These are phyloP conservation scores for Clavaria fumosa DNA, from an alignment of 768 basidiomycete species.

Conservation along the genomic window DNA sequence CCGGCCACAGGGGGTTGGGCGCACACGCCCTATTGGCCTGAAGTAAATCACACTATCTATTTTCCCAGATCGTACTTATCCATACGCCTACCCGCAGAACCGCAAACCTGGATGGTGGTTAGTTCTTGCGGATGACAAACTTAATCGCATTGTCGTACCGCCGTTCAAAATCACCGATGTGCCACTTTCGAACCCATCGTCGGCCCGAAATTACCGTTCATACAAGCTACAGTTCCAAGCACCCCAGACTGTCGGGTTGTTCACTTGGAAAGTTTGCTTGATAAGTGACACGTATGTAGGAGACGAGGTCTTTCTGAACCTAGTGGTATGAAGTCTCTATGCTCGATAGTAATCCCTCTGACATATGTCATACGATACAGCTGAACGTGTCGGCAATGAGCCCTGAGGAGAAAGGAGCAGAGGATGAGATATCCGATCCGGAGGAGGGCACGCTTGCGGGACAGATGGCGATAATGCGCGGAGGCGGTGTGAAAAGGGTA, in stretches of 20 bases:
- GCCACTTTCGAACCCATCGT: constrained; percentile 38
- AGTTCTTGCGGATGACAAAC: constrained; percentile 76
- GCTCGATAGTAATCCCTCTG: constrained; percentile 3
- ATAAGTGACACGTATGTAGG: constrained; percentile 84
- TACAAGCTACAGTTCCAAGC: constrained; percentile 95
- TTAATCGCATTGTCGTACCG: constrained; percentile 73
- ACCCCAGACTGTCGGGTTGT: constrained; percentile 66
- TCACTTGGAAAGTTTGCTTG: constrained; percentile 79
- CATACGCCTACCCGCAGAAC: constrained; percentile 28
- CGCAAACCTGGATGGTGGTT: constrained; percentile 92
- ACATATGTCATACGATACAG: constrained; percentile 23
- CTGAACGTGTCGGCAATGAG: constrained; percentile 49
- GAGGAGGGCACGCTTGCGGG: constrained; percentile 94
- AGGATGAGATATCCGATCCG: constrained; percentile 95
- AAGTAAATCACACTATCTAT: constrained; percentile 30
- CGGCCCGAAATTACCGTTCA: constrained; percentile 50
- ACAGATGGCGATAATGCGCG: constrained; percentile 95
- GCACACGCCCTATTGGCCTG: constrained; percentile 92
- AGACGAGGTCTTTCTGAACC: constrained; percentile 54
- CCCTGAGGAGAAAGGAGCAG: constrained; percentile 42
- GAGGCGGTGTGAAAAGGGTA: constrained; percentile 63
- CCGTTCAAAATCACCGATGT: constrained; percentile 72
- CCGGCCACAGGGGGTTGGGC: constrained; percentile 37
- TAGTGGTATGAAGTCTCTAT: constrained; percentile 39
- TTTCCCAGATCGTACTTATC: neutral